Evolutionary conservation across 805 yeast genomes (phyloP), one percentile per base, ranked within the genome.

Genomic region (Kodamaea sagamina): DNA sequence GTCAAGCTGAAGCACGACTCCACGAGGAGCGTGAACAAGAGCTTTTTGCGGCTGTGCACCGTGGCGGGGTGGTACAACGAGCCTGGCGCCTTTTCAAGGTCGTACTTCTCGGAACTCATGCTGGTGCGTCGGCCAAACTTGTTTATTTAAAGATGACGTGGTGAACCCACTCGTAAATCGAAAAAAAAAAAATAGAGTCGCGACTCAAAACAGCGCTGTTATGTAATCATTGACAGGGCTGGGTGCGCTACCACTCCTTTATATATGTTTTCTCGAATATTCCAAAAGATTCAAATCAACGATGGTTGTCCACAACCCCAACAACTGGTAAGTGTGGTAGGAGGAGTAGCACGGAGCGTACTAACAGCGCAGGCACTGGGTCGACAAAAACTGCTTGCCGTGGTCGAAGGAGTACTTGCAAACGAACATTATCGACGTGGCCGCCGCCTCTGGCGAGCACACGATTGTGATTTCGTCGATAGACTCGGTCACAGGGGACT

Each of bases 231-330:
- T 36, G 24, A 36, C 32, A 13, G 21, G 25, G 16, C 15, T 8
- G 9, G 5, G 26, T 5, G 24, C 15, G 31, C n/a, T 27, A 10
- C n/a, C 36, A 19, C 6, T 15, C 13, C 8, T 17, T 17, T 37
- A 18, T n/a, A 26, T 25, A 11, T 29, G 34, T 28, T 16, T 38
- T 38, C 41, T 38, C 41, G 37, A 39, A 39, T 22, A 31, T 32
- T 40, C 43, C 39, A 40, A 21, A 9, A 22, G 12, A 26, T 11
- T 25, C 19, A 17, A 12, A 13, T 38, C 43, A 36, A 50, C 15
- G 17, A 81, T 81, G 86, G 86, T 79, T 42, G 86, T 82, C 28
- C 79, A 79, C 56, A 82, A 82, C 69, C 86, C 86, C 26, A 81
- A 81, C 62, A 81, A 81, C 74, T 81, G 87, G 77, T 72, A 67